Evolutionary conservation across 495 filamentous ascomycete species (phyloP), one percentile per base, ranked within the genome.

Genomic region (Clohesyomyces aquaticus): DNA sequence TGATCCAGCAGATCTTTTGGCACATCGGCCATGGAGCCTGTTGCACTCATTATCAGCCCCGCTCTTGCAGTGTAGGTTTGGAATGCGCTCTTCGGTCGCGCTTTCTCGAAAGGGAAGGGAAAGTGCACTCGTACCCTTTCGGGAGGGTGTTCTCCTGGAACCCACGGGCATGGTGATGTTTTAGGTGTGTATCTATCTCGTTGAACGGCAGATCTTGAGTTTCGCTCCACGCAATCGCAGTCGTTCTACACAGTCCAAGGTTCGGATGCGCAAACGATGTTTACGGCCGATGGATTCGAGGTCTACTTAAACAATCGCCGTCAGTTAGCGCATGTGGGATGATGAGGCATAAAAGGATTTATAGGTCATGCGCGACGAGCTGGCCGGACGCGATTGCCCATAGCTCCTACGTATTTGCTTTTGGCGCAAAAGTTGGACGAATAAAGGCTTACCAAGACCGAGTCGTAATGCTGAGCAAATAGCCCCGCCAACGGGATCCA

Each of bases 1-100:
- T 96, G 88, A 60, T 86, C 80, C 67, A 89, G 77, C 52, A 98
- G 85, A 74, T 94, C 85, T 76, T 93, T 88, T 52, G 94, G 91
- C 75, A 95, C 76, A 78, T 91, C 88, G 70, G 86, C 82, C 82
- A 88, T 87, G 53, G 89, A 92, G 57, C 88, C 88, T 89, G 66
- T 12, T 12, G 29, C 26, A 29, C 42, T 16, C 22, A 35, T 61
- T 53, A 54, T 45, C 42, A 45, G 18, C 21, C 21, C 16, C 25
- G n/a, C 19, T 14, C 26, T 59, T 12, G 27, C 35, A n/a, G 1
- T 28, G 3, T 42, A 9, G 28, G 14, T 38, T 3, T 21, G n/a
- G 12, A 28, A 22, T 27, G 25, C 54, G 38, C n/a, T 12, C 22
- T 28, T 19, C 21, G 16, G 28, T 46, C 38, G n/a, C 25, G 22